phyloP scores from a whole-genome alignment of 192 early-diverging fungal species.

The Fimicolochytrium jonesii region DNA sequence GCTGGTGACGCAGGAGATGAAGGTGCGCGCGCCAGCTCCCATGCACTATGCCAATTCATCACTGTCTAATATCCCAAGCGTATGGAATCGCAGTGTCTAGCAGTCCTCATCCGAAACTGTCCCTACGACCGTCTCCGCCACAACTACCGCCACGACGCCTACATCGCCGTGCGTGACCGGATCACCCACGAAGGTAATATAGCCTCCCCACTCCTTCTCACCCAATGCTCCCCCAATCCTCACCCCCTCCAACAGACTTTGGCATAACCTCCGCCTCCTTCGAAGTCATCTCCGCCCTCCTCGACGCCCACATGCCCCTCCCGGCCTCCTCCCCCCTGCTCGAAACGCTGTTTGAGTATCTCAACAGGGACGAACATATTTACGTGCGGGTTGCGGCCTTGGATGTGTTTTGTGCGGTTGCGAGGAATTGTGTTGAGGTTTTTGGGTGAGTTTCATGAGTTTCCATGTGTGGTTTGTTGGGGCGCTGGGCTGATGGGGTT shows the following conservation, averaged over 20 bases:
- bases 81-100: conserved; percentile 7
- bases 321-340: neutral
- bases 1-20: conserved; percentile 21
- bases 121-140: conserved; percentile 29
- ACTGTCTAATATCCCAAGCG: neutral
- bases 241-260: conserved; percentile 4
- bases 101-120: conserved; percentile 16
- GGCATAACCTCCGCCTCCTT: conserved; percentile 16
- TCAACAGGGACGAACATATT: conserved; percentile 5
- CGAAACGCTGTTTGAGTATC: neutral
- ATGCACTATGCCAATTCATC: neutral
- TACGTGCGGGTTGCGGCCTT: conserved; percentile 21
- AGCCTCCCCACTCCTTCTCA: neutral
- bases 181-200: conserved; percentile 5
- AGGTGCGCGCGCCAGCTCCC: neutral
- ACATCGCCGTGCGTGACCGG: neutral
- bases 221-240: neutral
- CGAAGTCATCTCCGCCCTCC: conserved; percentile 14
- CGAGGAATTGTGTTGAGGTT: conserved; percentile 8
- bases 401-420: conserved; percentile 27
- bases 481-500: neutral
- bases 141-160: conserved; percentile 11
- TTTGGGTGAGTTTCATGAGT: neutral
- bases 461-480: neutral
- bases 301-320: conserved; percentile 17